These are phyloP conservation scores for Pichia eremophila DNA, from an alignment of 805 yeast genomes.

Conservation along the genomic window DNA sequence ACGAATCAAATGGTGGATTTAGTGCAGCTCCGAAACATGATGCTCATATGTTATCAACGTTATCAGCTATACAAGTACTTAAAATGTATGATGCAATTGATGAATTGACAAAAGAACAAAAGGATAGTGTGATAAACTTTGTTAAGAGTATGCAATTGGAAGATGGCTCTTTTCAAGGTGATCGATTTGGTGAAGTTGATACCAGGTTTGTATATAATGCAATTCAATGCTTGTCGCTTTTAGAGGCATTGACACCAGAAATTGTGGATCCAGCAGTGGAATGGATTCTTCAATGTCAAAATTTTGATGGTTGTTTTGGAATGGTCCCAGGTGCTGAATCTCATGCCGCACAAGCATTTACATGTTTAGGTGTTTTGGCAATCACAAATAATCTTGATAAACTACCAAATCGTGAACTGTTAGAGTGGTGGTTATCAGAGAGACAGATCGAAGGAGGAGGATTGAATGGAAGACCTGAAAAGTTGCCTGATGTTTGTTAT, in stretches of 20 bases:
- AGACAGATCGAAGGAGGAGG: slow-evolving; percentile 87
- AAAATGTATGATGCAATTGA: slow-evolving; percentile 55
- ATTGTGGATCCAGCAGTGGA: slow-evolving; percentile 48
- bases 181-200: slow-evolving; percentile 84
- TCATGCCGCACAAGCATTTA: slow-evolving; percentile 87
- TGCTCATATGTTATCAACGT: slow-evolving; percentile 74
- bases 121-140: slow-evolving; percentile 29
- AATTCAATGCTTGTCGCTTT: slow-evolving; percentile 58
- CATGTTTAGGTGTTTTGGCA: slow-evolving; percentile 75
- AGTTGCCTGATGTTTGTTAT: slow-evolving; percentile 94
- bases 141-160: slow-evolving; percentile 37
- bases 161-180: slow-evolving; percentile 83
- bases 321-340: slow-evolving; percentile 90
- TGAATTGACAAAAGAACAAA: slow-evolving; percentile 22
- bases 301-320: slow-evolving; percentile 96
- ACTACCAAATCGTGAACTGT: slow-evolving; percentile 33
- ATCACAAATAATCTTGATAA: slow-evolving; percentile 50
- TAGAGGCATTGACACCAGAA: slow-evolving; percentile 47
- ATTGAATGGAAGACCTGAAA: slow-evolving; percentile 91
- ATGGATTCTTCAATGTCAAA: slow-evolving; percentile 62
- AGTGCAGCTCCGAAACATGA: slow-evolving; percentile 88
- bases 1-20: slow-evolving; percentile 61
- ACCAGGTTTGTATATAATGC: slow-evolving; percentile 86
- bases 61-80: slow-evolving; percentile 79
- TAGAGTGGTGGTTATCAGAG: slow-evolving; percentile 85